Conservation (phyloP, 2,329 filamentous ascomycete species). For the Aureobasidium subglaciale region DNA sequence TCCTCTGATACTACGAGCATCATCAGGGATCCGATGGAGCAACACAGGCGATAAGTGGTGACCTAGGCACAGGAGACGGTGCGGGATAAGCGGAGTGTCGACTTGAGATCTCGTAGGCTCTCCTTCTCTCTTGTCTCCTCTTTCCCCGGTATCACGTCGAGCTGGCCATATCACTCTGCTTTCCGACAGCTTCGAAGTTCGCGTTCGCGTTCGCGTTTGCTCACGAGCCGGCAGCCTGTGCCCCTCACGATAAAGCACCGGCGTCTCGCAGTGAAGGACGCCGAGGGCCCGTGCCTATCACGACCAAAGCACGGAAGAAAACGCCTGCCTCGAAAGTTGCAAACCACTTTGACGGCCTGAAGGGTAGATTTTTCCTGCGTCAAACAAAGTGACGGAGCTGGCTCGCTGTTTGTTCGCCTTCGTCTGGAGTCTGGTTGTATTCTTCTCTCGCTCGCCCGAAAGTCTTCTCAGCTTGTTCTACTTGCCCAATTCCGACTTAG, state of each 20-base stretch:
- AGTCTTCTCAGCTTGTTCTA: neutral
- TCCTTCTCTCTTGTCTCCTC: neutral
- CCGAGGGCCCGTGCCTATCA: neutral
- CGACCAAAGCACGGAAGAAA: conserved; percentile 6
- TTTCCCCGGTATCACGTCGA: neutral
- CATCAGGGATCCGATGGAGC: neutral
- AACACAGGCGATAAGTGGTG: neutral
- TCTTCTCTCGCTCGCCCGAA: conserved; percentile 10
- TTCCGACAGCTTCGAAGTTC: neutral
- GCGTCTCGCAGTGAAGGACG: neutral
- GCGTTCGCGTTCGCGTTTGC: neutral
- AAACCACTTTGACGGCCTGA: conserved; percentile 10
- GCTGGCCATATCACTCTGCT: neutral
- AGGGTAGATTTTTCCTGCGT: conserved; percentile 5
- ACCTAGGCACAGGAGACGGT: neutral
- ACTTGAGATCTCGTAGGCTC: neutral
- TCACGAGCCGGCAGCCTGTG: neutral
- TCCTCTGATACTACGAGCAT: neutral
- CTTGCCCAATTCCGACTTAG: neutral
- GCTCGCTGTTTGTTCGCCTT: conserved; percentile 11
- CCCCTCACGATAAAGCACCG: conserved; percentile 9
- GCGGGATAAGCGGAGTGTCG: neutral
- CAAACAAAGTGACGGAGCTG: conserved; percentile 12
- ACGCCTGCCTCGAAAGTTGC: conserved; percentile 3
- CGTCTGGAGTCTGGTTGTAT: conserved; percentile 7